Evolutionary conservation across 345 rosid genomes (phyloP).

Genomic region (Erucastrum elatum): DNA sequence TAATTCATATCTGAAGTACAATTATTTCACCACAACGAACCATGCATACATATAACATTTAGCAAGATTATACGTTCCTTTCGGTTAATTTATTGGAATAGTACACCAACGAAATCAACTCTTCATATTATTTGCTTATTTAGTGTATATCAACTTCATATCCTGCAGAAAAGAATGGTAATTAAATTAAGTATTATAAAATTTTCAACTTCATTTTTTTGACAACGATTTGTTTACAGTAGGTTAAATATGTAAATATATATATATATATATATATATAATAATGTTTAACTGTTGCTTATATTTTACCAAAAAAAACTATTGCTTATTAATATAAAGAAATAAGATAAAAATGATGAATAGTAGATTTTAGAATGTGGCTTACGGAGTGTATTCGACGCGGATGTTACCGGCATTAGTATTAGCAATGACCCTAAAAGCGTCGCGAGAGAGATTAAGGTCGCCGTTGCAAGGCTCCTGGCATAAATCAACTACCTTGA

Average conservation of each 20-base stretch:
- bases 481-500: constrained; percentile 51
- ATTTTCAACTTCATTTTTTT: no score
- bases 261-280: no score
- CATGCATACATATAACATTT: background rate
- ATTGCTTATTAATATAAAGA: background rate
- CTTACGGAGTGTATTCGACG: constrained; percentile 36
- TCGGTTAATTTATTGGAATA: constrained; percentile 15
- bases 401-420: constrained; percentile 45
- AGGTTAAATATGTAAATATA: no score
- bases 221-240: no score
- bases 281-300: no score
- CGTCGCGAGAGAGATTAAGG: constrained; percentile 56
- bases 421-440: constrained; percentile 52
- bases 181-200: background rate
- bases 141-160: constrained; percentile 11
- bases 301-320: no score
- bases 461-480: constrained; percentile 43
- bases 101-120: background rate
- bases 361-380: background rate
- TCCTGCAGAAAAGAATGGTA: constrained; percentile 9
- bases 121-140: background rate
- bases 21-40: background rate
- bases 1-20: background rate
- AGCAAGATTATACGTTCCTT: background rate
- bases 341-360: background rate